These are phyloP conservation scores for Singerocomus inundabilis DNA, from an alignment of 1,284 basidiomycete species.

Conservation along the genomic window DNA sequence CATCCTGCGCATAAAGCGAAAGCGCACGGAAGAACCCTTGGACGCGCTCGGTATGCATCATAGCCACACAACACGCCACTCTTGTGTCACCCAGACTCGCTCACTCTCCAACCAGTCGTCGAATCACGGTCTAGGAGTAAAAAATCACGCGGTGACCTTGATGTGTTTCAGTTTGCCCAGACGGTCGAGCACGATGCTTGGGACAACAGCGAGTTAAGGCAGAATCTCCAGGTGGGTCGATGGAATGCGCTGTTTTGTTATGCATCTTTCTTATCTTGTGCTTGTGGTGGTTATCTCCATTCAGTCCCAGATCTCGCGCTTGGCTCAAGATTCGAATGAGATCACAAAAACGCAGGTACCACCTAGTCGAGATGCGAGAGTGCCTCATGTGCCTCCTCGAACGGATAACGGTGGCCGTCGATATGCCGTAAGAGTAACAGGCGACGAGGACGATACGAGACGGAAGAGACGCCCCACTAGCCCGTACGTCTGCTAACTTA, in stretches of 20 bases:
- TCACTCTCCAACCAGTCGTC: conserved; percentile 47
- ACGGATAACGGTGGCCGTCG: conserved; percentile 25
- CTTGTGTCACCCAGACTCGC: conserved; percentile 8
- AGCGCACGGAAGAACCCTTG: conserved; percentile 73
- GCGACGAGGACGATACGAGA: not conserved
- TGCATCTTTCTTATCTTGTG: not conserved
- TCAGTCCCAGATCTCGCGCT: conserved; percentile 51
- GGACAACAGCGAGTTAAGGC: conserved; percentile 55
- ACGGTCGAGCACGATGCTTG: conserved; percentile 70
- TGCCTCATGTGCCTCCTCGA: conserved; percentile 14
- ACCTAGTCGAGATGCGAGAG: conserved; percentile 19
- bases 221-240: conserved; percentile 57
- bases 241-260: not conserved
- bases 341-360: conserved; percentile 13
- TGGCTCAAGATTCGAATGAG: conserved; percentile 38
- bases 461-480: conserved; percentile 28
- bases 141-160: conserved; percentile 55
- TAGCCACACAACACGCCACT: conserved; percentile 10
- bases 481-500: conserved; percentile 23
- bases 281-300: not conserved
- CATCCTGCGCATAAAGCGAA: conserved; percentile 75
- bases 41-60: conserved; percentile 63
- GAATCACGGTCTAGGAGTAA: conserved; percentile 60
- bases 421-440: conserved; percentile 24
- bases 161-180: conserved; percentile 74